Evolutionary conservation across 495 filamentous ascomycete species (phyloP).

Genomic region (Aspergillus bridgeri): DNA sequence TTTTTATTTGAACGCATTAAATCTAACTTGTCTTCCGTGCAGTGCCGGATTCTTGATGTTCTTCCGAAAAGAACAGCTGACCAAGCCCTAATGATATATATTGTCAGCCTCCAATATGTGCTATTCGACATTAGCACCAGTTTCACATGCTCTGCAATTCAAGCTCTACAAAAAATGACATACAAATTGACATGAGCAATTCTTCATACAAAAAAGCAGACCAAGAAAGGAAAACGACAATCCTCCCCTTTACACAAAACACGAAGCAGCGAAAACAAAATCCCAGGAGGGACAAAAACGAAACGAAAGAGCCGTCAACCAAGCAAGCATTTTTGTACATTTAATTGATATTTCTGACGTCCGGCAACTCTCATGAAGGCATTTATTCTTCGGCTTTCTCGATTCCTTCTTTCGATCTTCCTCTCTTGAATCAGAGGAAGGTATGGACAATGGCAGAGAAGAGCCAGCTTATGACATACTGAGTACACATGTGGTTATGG

Average conservation of each 20-base stretch:
- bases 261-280: too few species aligned
- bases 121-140: background rate
- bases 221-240: too few species aligned
- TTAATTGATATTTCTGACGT: slow-evolving; percentile 4
- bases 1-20: background rate
- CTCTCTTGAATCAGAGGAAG: background rate
- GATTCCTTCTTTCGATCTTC: background rate
- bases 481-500: background rate
- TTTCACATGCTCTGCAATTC: too few species aligned
- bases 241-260: too few species aligned
- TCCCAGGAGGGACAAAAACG: too few species aligned
- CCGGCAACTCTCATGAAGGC: background rate
- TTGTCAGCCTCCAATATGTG: background rate
- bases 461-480: background rate
- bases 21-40: slow-evolving; percentile 2
- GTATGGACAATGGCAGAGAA: background rate
- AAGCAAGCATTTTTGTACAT: slow-evolving; percentile 4
- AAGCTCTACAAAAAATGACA: background rate
- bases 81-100: slow-evolving; percentile 50
- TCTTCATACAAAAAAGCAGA: background rate
- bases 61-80: slow-evolving; percentile 69
- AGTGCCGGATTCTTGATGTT: slow-evolving; percentile 63
- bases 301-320: too few species aligned
- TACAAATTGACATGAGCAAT: background rate
- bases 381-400: background rate